phyloP scores from a whole-genome alignment of 768 basidiomycete species.

The Hericium rajendrae region DNA sequence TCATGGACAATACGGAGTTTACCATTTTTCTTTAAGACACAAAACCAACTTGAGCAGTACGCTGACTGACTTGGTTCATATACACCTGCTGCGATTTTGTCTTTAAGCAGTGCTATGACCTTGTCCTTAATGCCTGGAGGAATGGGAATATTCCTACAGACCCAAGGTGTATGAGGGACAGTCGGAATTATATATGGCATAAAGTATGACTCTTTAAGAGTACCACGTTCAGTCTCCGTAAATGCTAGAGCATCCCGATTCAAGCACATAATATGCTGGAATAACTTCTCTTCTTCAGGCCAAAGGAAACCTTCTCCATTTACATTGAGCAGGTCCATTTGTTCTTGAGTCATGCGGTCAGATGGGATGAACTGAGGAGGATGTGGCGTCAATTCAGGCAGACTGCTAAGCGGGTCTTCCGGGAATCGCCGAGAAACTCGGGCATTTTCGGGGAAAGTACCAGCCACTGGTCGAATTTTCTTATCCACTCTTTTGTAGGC shows the following conservation, averaged over 20 bases:
- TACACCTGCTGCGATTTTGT: neutral
- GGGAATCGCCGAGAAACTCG: neutral
- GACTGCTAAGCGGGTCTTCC: neutral
- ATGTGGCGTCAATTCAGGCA: neutral
- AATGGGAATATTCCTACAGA: neutral
- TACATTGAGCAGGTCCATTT: neutral
- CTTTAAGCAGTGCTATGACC: neutral
- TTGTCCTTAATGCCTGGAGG: neutral
- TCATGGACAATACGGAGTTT: too few relatives aligned
- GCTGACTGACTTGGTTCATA: conserved; percentile 27
- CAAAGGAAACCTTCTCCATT: neutral
- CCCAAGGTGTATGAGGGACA: neutral
- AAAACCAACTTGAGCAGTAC: too few relatives aligned
- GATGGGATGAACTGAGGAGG: neutral
- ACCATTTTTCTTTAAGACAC: too few relatives aligned
- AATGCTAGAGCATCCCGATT: neutral
- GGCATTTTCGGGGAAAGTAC: neutral
- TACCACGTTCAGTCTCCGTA: neutral
- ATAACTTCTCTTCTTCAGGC: neutral
- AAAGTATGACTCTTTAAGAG: neutral
- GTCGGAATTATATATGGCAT: neutral
- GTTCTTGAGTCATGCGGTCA: neutral
- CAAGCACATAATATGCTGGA: neutral
- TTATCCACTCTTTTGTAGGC: neutral
- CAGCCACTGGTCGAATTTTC: neutral